Percentiles rank a stretch among this genome's conserved stretches.
Conservation (phyloP, 306 rosid genomes). For the Medicago ruthenica region DNA sequence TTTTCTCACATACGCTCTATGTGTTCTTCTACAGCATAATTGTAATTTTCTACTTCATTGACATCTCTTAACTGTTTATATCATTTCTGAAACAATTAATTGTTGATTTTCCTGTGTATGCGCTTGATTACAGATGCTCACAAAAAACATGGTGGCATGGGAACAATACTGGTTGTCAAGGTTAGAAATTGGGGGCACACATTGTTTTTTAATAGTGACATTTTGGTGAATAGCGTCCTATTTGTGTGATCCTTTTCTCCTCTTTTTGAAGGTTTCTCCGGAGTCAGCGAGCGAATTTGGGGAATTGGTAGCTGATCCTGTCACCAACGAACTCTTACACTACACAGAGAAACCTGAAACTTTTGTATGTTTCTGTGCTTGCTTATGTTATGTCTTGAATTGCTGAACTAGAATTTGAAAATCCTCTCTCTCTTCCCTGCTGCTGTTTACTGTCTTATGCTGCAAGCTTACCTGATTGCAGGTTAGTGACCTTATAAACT, state of each 20-base stretch:
- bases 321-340: constrained; percentile 87
- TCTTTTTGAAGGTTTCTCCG: constrained; percentile 74
- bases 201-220: constrained; percentile 17
- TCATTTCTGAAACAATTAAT: constrained; percentile 19
- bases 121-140: constrained; percentile 80
- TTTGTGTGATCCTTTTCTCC: constrained; percentile 11
- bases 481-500: constrained; percentile 92
- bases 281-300: constrained; percentile 88
- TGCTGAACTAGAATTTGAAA: constrained; percentile 33
- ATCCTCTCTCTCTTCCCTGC: constrained; percentile 7
- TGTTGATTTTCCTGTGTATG: constrained; percentile 19
- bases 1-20: constrained; percentile 26
- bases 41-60: constrained; percentile 15
- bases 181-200: constrained; percentile 47
- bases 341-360: constrained; percentile 98
- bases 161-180: constrained; percentile 91
- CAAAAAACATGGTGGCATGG: constrained; percentile 82
- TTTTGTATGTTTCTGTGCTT: constrained; percentile 65
- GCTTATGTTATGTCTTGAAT: constrained; percentile 13
- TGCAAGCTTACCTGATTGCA: constrained; percentile 49
- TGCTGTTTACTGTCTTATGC: constrained; percentile 8
- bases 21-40: constrained; percentile 21
- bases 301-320: constrained; percentile 90
- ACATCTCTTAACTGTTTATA: constrained; percentile 22
- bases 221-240: constrained; percentile 26